Percentiles rank a stretch among this genome's conserved stretches.
These are phyloP conservation scores for Penicillium sp. DNA, from an alignment of 2,329 filamentous ascomycete species.

Conservation along the genomic window DNA sequence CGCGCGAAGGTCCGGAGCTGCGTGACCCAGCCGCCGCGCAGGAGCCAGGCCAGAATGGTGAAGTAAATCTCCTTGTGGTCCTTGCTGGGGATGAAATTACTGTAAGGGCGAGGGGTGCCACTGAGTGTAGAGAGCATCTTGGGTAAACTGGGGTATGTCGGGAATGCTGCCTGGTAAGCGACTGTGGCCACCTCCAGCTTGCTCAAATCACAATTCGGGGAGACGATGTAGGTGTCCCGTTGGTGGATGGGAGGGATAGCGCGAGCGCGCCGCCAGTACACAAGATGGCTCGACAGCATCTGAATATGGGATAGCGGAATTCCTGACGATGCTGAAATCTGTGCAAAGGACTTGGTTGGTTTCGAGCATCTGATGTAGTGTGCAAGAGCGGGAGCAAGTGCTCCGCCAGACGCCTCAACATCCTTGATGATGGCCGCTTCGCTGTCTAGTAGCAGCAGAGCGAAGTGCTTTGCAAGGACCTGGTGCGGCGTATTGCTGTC, in stretches of 20 bases:
- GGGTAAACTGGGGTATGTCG: conserved; percentile 74
- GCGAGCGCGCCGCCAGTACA: conserved; percentile 91
- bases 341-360: conserved; percentile 66
- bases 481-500: conserved; percentile 56
- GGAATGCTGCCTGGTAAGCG: conserved; percentile 74
- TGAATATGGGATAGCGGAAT: conserved; percentile 78
- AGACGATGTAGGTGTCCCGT: conserved; percentile 85
- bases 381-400: conserved; percentile 71
- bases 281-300: conserved; percentile 84
- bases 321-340: conserved; percentile 57
- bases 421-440: conserved; percentile 73
- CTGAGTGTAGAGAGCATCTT: conserved; percentile 85
- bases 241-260: conserved; percentile 87
- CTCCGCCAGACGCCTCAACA: conserved; percentile 66
- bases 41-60: conserved; percentile 86
- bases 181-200: conserved; percentile 65
- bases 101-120: conserved; percentile 75
- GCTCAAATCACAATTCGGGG: conserved; percentile 77
- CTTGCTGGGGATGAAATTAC: conserved; percentile 77
- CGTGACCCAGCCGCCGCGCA: conserved; percentile 89
- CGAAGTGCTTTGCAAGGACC: conserved; percentile 75
- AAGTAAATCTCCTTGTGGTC: conserved; percentile 85
- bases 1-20: conserved; percentile 90
- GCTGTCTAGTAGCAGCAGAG: conserved; percentile 77
- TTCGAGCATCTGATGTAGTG: conserved; percentile 62